Percentiles rank a stretch among this genome's conserved stretches.
Conservation (phyloP, 306 rosid species). For the Spatholobus suberectus region DNA sequence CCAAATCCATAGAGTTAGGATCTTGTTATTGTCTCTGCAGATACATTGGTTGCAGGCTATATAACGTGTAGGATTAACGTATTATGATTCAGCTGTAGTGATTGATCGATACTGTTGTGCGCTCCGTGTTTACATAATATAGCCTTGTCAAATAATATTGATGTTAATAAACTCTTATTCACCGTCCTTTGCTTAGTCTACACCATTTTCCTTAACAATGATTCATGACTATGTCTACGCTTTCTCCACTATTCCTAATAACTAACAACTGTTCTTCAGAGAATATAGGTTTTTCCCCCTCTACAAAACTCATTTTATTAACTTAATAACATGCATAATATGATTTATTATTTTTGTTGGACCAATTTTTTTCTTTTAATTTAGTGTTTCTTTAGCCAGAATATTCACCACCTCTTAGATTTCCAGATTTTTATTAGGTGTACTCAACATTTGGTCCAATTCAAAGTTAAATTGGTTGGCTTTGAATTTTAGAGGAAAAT, state of each 20-base stretch:
- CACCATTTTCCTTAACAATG: background rate
- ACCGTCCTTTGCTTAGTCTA: background rate
- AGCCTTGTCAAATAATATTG: background rate
- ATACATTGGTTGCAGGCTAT: conserved; percentile 10
- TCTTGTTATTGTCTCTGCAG: background rate
- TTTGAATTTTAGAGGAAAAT: background rate
- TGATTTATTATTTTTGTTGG: background rate
- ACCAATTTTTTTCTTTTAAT: background rate
- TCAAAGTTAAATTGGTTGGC: background rate
- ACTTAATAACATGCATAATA: background rate
- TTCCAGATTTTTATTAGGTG: background rate
- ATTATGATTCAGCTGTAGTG: background rate
- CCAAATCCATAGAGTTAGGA: background rate
- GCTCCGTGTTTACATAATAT: background rate
- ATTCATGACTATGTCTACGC: background rate
- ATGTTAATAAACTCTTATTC: background rate
- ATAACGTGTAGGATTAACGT: background rate
- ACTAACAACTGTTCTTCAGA: background rate
- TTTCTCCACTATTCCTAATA: background rate
- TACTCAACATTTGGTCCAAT: background rate
- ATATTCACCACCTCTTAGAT: background rate
- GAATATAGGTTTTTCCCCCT: background rate
- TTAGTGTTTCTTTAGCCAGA: background rate
- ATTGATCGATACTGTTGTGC: background rate
- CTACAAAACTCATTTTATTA: background rate